Percentiles rank a stretch among this genome's conserved stretches.
These are phyloP conservation scores for Haplographium delicatum DNA, from an alignment of 495 filamentous ascomycete genomes.

Conservation along the genomic window DNA sequence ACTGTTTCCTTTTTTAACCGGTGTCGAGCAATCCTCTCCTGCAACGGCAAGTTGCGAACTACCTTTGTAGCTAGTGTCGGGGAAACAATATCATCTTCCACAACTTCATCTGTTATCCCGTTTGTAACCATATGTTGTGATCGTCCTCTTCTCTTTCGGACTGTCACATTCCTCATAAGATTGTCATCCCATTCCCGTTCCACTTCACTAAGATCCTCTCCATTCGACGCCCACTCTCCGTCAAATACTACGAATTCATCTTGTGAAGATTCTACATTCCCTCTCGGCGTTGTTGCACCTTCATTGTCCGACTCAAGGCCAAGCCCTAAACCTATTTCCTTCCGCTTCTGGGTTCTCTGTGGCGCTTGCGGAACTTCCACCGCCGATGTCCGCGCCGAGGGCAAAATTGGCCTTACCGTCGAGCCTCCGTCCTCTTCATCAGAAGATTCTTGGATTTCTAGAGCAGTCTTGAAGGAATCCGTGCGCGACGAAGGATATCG, in stretches of 20 bases:
- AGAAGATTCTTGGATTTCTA: conserved; percentile 54
- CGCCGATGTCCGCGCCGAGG: conserved; percentile 39
- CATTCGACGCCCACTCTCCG: conserved; percentile 38
- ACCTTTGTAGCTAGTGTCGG: conserved; percentile 46
- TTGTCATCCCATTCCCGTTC: conserved; percentile 52
- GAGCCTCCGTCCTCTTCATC: conserved; percentile 38
- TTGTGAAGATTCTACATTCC: conserved; percentile 16
- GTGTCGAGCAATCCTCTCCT: conserved; percentile 39
- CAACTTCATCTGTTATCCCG: conserved; percentile 33
- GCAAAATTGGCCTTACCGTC: conserved; percentile 42
- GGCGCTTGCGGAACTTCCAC: conserved; percentile 30
- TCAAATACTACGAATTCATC: conserved; percentile 42
- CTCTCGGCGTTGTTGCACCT: conserved; percentile 23
- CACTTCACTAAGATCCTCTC: conserved; percentile 30
- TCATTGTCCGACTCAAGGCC: conserved; percentile 39
- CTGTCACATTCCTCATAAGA: conserved; percentile 50
- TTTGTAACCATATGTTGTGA: conserved; percentile 25
- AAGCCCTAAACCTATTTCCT: conserved; percentile 44
- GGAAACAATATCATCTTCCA: conserved; percentile 42
- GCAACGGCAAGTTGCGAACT: conserved; percentile 38
- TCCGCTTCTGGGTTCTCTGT: conserved; percentile 30
- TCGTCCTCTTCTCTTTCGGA: conserved; percentile 40
- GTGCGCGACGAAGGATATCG: conserved; percentile 51
- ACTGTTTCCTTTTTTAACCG: conserved; percentile 32
- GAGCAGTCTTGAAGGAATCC: conserved; percentile 71